Percentiles rank a stretch among this genome's conserved stretches.
These are phyloP conservation scores for Pelargonium citronellum DNA, from an alignment of 441 rosid species.

Conservation along the genomic window DNA sequence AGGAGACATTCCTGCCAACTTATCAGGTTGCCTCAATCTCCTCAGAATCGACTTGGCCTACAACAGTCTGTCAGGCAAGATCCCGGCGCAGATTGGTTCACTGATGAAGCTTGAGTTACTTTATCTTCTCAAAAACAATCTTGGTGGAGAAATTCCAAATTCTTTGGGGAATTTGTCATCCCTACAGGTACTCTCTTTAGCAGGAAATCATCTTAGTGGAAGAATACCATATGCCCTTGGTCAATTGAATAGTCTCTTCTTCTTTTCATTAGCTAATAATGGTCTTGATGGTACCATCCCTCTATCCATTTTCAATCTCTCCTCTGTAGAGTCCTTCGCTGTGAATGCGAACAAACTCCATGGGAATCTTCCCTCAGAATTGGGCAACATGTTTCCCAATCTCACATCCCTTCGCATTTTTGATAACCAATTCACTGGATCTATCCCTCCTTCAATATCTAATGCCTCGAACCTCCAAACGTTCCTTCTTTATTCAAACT, in stretches of 20 bases:
- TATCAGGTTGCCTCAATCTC: constrained; percentile 12
- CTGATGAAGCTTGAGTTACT: constrained; percentile 1
- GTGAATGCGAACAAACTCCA: constrained; percentile 11
- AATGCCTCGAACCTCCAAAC: constrained; percentile 17
- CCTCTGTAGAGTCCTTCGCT: not conserved
- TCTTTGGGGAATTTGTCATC: constrained; percentile 26
- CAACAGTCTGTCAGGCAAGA: constrained; percentile 7
- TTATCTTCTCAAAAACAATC: not conserved
- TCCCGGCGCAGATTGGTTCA: constrained; percentile 4
- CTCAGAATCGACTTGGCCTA: not conserved
- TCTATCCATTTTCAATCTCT: constrained; percentile 24
- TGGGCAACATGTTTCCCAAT: constrained; percentile 19
- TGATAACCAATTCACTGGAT: constrained; percentile 10
- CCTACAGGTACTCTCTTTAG: not conserved
- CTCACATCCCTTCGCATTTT: not conserved
- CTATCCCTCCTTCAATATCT: constrained; percentile 24
- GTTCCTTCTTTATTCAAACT: not conserved
- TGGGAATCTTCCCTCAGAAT: constrained; percentile 20
- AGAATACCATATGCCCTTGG: constrained; percentile 20
- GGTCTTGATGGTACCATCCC: constrained; percentile 25
- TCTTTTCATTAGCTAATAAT: constrained; percentile 1
- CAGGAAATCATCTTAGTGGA: constrained; percentile 15
- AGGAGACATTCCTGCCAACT: constrained; percentile 13
- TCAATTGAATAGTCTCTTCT: not conserved
- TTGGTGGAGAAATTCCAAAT: constrained; percentile 20